Conservation (phyloP, 805 yeast genomes). For the Yarrowia phangngaensis region DNA sequence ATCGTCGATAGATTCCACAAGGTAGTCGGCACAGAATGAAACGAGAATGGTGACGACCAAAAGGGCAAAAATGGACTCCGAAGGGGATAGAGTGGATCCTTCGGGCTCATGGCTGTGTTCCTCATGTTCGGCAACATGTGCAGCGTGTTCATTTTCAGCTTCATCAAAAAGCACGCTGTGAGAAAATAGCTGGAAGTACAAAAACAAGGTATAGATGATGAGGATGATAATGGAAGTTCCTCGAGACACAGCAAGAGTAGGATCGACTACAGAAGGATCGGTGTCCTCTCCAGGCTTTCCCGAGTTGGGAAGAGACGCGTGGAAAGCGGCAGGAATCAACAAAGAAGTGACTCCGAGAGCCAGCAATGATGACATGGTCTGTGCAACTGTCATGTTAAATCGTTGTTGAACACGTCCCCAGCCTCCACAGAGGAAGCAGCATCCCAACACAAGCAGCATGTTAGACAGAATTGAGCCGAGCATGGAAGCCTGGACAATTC, state of each 20-base stretch:
- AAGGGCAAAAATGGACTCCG: slow-evolving; percentile 53
- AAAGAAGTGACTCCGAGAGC: slow-evolving; percentile 87
- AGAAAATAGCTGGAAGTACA: slow-evolving; percentile 83
- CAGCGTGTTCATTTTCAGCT: slow-evolving; percentile 42
- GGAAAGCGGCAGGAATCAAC: slow-evolving; percentile 94
- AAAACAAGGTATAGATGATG: slow-evolving; percentile 68
- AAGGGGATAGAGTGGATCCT: slow-evolving; percentile 48
- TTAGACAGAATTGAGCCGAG: slow-evolving; percentile 90
- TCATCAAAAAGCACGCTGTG: slow-evolving; percentile 74
- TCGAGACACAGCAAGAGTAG: slow-evolving; percentile 72
- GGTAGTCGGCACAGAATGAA: slow-evolving; percentile 85
- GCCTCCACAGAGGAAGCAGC: slow-evolving; percentile 93
- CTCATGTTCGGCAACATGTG: slow-evolving; percentile 39
- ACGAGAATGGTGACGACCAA: slow-evolving; percentile 69
- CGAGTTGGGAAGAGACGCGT: slow-evolving; percentile 58
- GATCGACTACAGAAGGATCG: slow-evolving; percentile 41
- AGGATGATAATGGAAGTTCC: slow-evolving; percentile 80
- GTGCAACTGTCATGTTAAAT: slow-evolving; percentile 95
- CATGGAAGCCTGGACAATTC: slow-evolving; percentile 97
- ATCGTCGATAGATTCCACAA: slow-evolving; percentile 90
- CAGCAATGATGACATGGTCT: slow-evolving; percentile 92
- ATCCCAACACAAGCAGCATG: slow-evolving; percentile 84
- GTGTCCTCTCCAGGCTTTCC: slow-evolving; percentile 33
- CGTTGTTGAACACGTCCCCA: slow-evolving; percentile 77
- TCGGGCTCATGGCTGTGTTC: slow-evolving; percentile 37